Evolutionary conservation across 2,329 filamentous ascomycete genomes (phyloP), one percentile per base, ranked within the genome.

Genomic region (Phyllosticta capitalensis): DNA sequence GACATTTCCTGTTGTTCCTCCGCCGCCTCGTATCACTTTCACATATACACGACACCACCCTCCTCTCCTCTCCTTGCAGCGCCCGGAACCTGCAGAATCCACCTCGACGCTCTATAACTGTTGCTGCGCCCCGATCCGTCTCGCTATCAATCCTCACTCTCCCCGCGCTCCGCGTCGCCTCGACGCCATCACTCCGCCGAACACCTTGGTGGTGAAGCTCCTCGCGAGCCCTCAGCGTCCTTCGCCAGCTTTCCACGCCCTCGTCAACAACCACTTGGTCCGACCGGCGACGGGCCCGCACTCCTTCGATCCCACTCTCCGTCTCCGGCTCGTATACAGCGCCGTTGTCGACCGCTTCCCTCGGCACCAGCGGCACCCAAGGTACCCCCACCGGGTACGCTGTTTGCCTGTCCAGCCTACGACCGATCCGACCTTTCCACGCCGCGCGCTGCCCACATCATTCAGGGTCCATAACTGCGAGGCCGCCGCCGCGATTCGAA

Each of bases 51-150:
- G 38, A 45, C 38, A 45, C 38, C 38, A 45, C 38, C 38, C 38
- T 45, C 33, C 52, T 24, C 48, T 48, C 50, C 45, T 21, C 56
- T 60, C 58, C 58, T 59, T 59, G 57, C 58, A 59, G 58, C 58
- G 50, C 58, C 58, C 52, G 52, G 17, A 9, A 30, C 52, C 53
- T 26, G 33, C 56, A 38, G 52, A 38, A 30, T 51, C 24, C 56
- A 48, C 56, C 50, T 33, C 22, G 30, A 33, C 53, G 28, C 58
- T 45, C 58, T 52, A 54, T 59, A 54, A 52, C 56, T 30, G 38
- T 22, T 26, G 24, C 53, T 21, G 12, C 9, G 5, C 12, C 48
- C 28, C 26, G 26, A 26, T 22, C 56, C 12, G 24, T n/a, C 52
- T 55, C 58, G 52, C 58, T 26, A 28, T 45, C 58, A 49, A n/a